These are phyloP conservation scores for Rubia tinctorum DNA, from an alignment of 305 asterid genomes.

Conservation along the genomic window DNA sequence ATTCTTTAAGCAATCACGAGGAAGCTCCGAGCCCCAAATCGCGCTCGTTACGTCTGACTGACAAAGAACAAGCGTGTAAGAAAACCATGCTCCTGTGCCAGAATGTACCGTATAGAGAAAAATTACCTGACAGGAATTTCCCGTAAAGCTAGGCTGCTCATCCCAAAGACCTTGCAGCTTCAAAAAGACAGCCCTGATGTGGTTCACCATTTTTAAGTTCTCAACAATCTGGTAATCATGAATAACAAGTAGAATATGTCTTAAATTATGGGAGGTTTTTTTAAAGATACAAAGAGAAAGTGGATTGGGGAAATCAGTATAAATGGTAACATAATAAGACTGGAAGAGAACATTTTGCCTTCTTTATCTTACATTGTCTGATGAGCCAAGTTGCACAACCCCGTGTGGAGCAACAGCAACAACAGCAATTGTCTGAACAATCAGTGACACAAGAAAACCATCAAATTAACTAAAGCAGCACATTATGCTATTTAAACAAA, in stretches of 20 bases:
- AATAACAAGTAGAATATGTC: not conserved
- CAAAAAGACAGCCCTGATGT: constrained; percentile 50
- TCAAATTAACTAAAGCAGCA: not conserved
- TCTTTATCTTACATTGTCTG: constrained; percentile 53
- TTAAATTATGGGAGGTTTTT: not conserved
- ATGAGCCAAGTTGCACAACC: constrained; percentile 85
- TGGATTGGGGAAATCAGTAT: not conserved
- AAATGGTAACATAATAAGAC: not conserved
- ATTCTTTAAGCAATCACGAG: constrained; percentile 35
- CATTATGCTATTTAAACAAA: not conserved
- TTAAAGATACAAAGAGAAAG: not conserved
- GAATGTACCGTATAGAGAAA: constrained; percentile 23
- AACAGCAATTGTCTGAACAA: constrained; percentile 84
- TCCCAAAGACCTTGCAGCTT: constrained; percentile 47
- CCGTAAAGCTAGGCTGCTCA: constrained; percentile 35
- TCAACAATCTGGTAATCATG: constrained; percentile 63
- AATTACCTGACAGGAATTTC: constrained; percentile 58
- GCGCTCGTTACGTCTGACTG: constrained; percentile 58
- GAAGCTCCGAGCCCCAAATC: constrained; percentile 44
- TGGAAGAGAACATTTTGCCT: not conserved
- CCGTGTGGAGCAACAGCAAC: constrained; percentile 84
- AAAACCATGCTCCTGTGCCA: not conserved
- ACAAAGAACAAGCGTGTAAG: constrained; percentile 26
- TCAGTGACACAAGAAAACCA: constrained; percentile 1
- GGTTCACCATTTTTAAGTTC: constrained; percentile 65